Percentiles rank a stretch among this genome's conserved stretches.
phyloP scores from a whole-genome alignment of 305 asterid species.

The Ilex paraguariensis region DNA sequence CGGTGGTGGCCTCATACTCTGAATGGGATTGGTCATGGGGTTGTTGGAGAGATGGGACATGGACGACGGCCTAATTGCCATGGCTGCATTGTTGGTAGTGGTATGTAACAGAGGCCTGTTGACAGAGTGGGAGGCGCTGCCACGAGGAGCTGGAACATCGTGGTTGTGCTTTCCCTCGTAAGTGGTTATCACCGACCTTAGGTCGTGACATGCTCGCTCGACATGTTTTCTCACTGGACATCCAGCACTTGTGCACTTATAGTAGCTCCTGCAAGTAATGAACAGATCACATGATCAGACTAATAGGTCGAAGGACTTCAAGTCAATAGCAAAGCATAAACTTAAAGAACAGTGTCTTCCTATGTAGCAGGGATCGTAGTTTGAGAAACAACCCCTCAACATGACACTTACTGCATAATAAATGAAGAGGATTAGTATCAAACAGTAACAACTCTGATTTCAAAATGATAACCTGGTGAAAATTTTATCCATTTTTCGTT shows the following conservation, averaged over 20 bases:
- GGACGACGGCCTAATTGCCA: neutral
- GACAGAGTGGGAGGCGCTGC: constrained; percentile 5
- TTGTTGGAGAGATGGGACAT: neutral
- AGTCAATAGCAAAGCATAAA: too few species aligned
- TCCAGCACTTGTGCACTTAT: constrained; percentile 14
- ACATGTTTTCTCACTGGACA: constrained; percentile 19
- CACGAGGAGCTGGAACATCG: constrained; percentile 19
- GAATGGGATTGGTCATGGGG: neutral
- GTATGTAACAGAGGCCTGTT: neutral
- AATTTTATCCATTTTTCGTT: too few species aligned
- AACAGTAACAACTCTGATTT: too few species aligned
- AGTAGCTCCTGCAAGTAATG: constrained; percentile 27
- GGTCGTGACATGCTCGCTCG: constrained; percentile 17
- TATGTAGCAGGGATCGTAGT: too few species aligned
- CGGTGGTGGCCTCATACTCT: neutral
- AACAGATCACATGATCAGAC: neutral
- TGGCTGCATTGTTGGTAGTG: neutral
- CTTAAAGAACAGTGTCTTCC: too few species aligned
- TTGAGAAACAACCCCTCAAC: too few species aligned
- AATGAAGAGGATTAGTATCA: too few species aligned
- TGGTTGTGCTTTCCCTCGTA: constrained; percentile 23
- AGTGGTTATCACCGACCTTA: constrained; percentile 15
- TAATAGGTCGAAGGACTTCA: too few species aligned
- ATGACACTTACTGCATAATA: too few species aligned
- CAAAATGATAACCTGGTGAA: too few species aligned